These are phyloP conservation scores for Xylaria sp. DNA, from an alignment of 2,329 filamentous ascomycete species.

Conservation along the genomic window DNA sequence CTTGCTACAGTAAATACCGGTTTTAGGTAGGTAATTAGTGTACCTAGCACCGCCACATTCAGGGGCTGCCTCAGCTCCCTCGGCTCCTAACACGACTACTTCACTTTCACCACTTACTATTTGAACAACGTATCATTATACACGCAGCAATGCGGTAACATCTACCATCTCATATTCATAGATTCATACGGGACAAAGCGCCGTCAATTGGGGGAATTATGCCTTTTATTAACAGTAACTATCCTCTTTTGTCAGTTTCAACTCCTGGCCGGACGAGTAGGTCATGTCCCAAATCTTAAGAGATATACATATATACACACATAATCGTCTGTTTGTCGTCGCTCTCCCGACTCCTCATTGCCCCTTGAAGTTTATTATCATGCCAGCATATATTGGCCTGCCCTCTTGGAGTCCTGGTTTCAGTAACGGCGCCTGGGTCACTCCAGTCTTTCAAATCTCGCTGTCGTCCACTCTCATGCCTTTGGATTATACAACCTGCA, in stretches of 20 bases:
- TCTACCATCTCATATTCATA: not conserved
- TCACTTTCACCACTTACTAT: not conserved
- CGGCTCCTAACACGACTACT: too few relatives aligned
- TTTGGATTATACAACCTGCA: not conserved
- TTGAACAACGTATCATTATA: not conserved
- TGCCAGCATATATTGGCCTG: conserved; percentile 24
- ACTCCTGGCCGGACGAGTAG: conserved; percentile 26
- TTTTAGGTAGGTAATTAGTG: too few relatives aligned
- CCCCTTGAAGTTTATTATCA: conserved; percentile 22
- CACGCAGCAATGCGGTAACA: not conserved
- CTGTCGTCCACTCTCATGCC: not conserved
- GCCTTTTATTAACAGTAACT: conserved; percentile 27
- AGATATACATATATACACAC: conserved; percentile 47
- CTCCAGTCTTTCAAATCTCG: not conserved
- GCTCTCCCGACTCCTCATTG: conserved; percentile 17
- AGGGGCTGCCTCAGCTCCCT: conserved; percentile 28
- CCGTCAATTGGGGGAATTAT: conserved; percentile 15
- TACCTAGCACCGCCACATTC: conserved; percentile 42
- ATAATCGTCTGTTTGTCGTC: conserved; percentile 31
- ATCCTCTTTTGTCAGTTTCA: conserved; percentile 18
- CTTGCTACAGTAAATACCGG: not conserved
- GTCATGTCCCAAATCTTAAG: conserved; percentile 33
- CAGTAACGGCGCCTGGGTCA: not conserved
- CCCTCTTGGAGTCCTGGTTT: not conserved
- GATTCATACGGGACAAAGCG: not conserved